These are phyloP conservation scores for Moniliella sp. DNA, from an alignment of 1,284 basidiomycete species.

Conservation along the genomic window DNA sequence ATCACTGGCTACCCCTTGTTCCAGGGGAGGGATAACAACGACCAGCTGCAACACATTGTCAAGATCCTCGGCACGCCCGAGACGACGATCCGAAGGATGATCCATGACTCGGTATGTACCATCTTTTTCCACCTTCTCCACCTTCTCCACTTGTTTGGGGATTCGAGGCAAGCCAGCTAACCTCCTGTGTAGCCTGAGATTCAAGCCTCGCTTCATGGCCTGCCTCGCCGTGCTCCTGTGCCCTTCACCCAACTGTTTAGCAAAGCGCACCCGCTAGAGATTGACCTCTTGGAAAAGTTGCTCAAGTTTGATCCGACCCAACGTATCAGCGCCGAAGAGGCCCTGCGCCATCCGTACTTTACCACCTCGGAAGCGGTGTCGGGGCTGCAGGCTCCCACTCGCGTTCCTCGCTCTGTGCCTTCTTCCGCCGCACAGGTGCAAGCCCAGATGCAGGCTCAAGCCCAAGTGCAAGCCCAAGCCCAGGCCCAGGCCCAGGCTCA, in stretches of 20 bases:
- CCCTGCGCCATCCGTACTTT: constrained; percentile 28
- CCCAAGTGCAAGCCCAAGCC: too few relatives aligned
- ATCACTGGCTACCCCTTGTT: constrained; percentile 84
- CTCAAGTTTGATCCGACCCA: constrained; percentile 65
- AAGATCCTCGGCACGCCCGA: constrained; percentile 76
- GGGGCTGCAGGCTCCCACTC: not conserved
- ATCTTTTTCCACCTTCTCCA: too few relatives aligned
- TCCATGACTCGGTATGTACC: constrained; percentile 74
- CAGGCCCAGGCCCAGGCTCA: too few relatives aligned
- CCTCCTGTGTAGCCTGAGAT: constrained; percentile 1
- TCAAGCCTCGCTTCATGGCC: constrained; percentile 1
- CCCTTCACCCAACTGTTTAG: constrained; percentile 70
- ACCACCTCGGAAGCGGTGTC: constrained; percentile 34
- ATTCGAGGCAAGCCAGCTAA: not conserved
- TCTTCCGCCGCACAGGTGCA: too few relatives aligned
- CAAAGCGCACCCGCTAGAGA: constrained; percentile 63
- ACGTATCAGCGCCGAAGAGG: constrained; percentile 48
- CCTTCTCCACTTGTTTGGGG: constrained; percentile 43
- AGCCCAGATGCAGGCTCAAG: too few relatives aligned
- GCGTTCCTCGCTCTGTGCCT: too few relatives aligned
- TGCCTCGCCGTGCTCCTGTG: too few relatives aligned
- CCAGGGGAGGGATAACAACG: constrained; percentile 79
- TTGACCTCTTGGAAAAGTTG: constrained; percentile 60
- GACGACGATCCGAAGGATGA: constrained; percentile 89
- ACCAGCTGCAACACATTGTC: constrained; percentile 83